A percentile compares a stretch with the other conserved stretches of the same genome.
Evolutionary conservation across 768 basidiomycete species (phyloP).

Genomic region (Lactarius trivialis): DNA sequence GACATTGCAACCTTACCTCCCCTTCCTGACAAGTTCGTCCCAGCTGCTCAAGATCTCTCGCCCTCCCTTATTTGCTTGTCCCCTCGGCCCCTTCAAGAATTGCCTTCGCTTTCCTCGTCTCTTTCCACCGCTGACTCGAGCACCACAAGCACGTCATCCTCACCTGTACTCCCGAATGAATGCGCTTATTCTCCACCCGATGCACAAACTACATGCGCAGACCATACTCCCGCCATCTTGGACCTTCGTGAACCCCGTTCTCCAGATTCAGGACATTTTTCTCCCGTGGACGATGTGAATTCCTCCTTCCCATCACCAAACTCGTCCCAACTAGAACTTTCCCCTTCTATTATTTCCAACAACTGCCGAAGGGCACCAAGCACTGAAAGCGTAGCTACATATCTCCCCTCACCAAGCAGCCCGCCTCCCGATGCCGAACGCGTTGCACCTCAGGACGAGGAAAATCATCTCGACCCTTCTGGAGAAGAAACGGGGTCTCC

Average conservation of each 20-base stretch:
- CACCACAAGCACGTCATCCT: neutral
- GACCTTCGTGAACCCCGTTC: conserved; percentile 20
- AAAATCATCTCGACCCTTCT: neutral
- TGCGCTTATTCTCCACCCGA: neutral
- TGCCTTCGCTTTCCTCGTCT: conserved; percentile 21
- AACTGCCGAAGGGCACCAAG: conserved; percentile 4
- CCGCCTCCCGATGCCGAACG: conserved; percentile 1
- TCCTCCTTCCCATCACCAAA: conserved; percentile 18
- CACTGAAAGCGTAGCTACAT: conserved; percentile 8
- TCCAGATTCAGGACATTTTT: conserved; percentile 22
- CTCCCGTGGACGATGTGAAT: conserved; percentile 9
- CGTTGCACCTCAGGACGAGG: neutral
- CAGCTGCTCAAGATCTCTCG: conserved; percentile 11
- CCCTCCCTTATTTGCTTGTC: conserved; percentile 14
- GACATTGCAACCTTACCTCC: conserved; percentile 5
- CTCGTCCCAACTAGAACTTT: conserved; percentile 19
- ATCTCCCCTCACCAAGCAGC: conserved; percentile 1
- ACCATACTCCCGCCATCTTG: conserved; percentile 1
- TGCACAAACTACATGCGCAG: neutral
- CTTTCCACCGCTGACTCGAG: conserved; percentile 17
- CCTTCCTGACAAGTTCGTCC: conserved; percentile 5
- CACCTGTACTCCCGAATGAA: neutral
- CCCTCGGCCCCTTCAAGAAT: conserved; percentile 18
- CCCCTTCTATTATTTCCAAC: conserved; percentile 5
- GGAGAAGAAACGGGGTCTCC: neutral